Evolutionary conservation across 192 early-diverging fungal genomes (phyloP), one percentile per base, ranked within the genome.

Genomic region (Entomortierella lignicola): DNA sequence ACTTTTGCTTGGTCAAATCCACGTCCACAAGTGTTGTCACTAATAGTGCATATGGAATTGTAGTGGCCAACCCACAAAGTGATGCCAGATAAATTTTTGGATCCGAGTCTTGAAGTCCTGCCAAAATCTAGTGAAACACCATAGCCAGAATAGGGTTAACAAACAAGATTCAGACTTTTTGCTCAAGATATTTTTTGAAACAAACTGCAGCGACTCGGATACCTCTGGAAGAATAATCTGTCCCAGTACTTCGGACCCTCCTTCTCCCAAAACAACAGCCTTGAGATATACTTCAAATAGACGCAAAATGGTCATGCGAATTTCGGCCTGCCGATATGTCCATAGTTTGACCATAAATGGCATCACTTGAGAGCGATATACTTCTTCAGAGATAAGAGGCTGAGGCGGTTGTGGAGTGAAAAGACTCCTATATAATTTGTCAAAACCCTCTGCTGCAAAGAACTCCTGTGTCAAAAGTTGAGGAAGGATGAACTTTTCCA

Each of bases 341-440:
- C 75, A 79, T 2, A 79, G 58, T 50, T 79, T 79, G 48, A 79
- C 60, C 75, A 79, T 79, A 50, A 79, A 79, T 2, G 75, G 75
- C 39, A 69, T 58, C 12, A 79, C 68, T 21, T 70, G 68, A 15
- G 67, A 53, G 2, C 63, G 60, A 29, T 79, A 79, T 0, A 60
- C 20, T 26, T 79, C 67, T 32, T 79, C 75, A 15, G 67, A 66
- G 20, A 79, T 54, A 4, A 79, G 55, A 0, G 75, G 75, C 25
- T 48, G 75, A 23, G 75, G 57, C 0, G 75, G 68, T 43, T 79
- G 75, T 11, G 75, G 75, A 6, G 75, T 79, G 23, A 79, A 79
- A 7, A 79, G 68, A 15, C 37, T 60, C 68, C 67, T 60, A 51
- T 79, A 79, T 2, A 79, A 39, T n/a, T 54, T 50, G 57, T 79